Conservation (phyloP, 805 yeast genomes). For the Pichia sporocuriosa region DNA sequence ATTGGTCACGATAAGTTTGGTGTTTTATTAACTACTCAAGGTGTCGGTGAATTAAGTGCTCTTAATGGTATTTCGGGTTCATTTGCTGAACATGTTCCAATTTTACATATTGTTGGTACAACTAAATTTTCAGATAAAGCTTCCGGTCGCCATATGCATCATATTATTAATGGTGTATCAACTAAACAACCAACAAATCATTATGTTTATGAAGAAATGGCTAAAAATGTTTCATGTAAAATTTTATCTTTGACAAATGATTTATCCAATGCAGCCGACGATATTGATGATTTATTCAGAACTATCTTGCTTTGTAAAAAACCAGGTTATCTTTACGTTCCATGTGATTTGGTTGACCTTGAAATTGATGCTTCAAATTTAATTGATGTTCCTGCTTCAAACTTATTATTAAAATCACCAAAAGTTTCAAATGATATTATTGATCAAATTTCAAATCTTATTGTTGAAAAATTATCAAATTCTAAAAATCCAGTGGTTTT, state of each 20-base stretch:
- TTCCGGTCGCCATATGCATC: slow-evolving; percentile 41
- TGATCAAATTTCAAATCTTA: slow-evolving; percentile 26
- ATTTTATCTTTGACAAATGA: slow-evolving; percentile 43
- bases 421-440: slow-evolving; percentile 20
- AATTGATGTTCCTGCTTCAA: slow-evolving; percentile 12
- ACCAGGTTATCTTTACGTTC: slow-evolving; percentile 81
- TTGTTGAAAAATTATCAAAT: slow-evolving; percentile 45
- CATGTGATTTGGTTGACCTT: slow-evolving; percentile 56
- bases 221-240: slow-evolving; percentile 48
- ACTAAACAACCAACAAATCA: slow-evolving; percentile 51
- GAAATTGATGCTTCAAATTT: slow-evolving; percentile 31
- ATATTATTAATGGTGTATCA: slow-evolving; percentile 48
- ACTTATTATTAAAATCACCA: slow-evolving; percentile 17
- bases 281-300: slow-evolving; percentile 62
- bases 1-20: slow-evolving; percentile 45
- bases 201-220: slow-evolving; percentile 57
- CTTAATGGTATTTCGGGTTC: slow-evolving; percentile 79
- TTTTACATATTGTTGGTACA: slow-evolving; percentile 81
- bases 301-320: slow-evolving; percentile 50
- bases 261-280: slow-evolving; percentile 41
- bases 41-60: slow-evolving; percentile 87
- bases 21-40: slow-evolving; percentile 66
- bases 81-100: slow-evolving; percentile 72
- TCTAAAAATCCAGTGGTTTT: slow-evolving; percentile 58
- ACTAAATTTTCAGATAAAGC: slow-evolving; percentile 35